Conservation (phyloP, 2,329 filamentous ascomycete species). For the Claviceps spartinae region DNA sequence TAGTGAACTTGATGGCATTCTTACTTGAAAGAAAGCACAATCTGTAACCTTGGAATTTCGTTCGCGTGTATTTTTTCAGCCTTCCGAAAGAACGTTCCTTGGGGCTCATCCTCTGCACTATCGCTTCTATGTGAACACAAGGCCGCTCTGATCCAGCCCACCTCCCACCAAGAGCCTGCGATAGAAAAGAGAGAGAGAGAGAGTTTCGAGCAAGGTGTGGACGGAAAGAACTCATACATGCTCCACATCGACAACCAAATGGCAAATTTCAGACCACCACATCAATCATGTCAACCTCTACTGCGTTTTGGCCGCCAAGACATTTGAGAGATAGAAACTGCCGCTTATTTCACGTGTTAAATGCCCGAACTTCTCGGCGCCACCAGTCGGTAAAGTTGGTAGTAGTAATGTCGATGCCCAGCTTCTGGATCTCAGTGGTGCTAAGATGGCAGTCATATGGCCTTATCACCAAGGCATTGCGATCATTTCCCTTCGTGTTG, state of each 20-base stretch:
- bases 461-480: constrained; percentile 56
- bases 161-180: not conserved
- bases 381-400: constrained; percentile 73
- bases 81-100: no score
- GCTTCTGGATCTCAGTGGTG: constrained; percentile 55
- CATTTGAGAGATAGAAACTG: not conserved
- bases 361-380: constrained; percentile 49
- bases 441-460: constrained; percentile 84
- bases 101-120: no score
- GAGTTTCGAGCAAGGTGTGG: no score
- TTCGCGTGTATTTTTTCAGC: no score
- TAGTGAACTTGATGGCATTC: no score
- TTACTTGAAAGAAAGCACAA: no score
- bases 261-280: not conserved
- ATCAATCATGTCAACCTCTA: not conserved
- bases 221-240: not conserved
- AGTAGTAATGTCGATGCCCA: constrained; percentile 63
- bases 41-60: no score
- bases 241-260: not conserved
- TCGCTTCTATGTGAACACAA: no score
- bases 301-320: not conserved
- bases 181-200: not conserved
- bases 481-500: constrained; percentile 59
- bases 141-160: no score
- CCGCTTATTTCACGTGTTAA: constrained; percentile 31